phyloP scores from a whole-genome alignment of 495 filamentous ascomycete genomes.

The Aspergillus haitiensis region DNA sequence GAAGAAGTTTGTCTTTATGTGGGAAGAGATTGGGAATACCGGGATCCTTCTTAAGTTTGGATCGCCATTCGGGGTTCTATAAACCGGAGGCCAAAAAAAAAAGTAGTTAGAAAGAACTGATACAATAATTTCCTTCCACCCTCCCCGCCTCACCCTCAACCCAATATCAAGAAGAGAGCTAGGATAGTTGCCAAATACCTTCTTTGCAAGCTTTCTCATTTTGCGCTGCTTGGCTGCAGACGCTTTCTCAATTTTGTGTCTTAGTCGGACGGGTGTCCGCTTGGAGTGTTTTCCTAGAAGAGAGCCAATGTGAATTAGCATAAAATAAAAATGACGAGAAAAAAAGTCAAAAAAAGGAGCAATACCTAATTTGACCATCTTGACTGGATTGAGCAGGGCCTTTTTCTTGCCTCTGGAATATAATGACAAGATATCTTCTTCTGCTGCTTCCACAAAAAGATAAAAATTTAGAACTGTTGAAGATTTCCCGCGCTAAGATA shows the following conservation, averaged over 20 bases:
- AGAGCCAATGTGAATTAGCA: too few relatives aligned
- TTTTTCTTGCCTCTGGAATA: constrained; percentile 19
- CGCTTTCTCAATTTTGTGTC: constrained; percentile 95
- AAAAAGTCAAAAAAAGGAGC: constrained; percentile 6
- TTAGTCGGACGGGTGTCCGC: constrained; percentile 79
- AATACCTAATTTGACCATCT: constrained; percentile 55
- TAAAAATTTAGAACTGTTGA: constrained; percentile 18
- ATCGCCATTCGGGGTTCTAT: constrained; percentile 90
- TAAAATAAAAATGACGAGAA: not conserved
- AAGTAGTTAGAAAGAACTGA: not conserved
- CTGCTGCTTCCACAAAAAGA: constrained; percentile 10
- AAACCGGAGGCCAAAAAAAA: constrained; percentile 16
- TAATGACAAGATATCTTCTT: constrained; percentile 4
- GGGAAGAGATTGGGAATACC: constrained; percentile 97
- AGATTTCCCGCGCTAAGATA: constrained; percentile 49
- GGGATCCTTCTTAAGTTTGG: constrained; percentile 91
- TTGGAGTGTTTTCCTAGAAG: constrained; percentile 86
- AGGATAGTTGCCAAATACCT: constrained; percentile 41
- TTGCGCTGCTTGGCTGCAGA: constrained; percentile 89
- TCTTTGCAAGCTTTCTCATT: constrained; percentile 80
- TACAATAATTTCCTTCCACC: not conserved
- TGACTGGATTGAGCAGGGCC: constrained; percentile 20
- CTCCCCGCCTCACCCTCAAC: not conserved
- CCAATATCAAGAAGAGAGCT: not conserved
- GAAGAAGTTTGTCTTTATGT: constrained; percentile 91